Evolutionary conservation across 306 rosid genomes (phyloP).

Genomic region (Cercis canadensis): DNA sequence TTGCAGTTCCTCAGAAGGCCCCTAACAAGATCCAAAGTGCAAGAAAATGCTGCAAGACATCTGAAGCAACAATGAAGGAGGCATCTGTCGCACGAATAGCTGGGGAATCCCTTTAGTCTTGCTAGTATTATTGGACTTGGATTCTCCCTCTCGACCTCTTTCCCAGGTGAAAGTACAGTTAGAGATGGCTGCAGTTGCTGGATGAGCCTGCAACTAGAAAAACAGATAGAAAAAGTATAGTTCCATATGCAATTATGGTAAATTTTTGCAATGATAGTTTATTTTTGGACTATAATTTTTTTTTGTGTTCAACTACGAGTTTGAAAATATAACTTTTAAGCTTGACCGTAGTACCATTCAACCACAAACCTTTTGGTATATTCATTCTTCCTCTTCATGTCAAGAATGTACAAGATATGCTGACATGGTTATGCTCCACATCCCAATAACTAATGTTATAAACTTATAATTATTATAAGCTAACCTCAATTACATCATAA

Average conservation of each 20-base stretch:
- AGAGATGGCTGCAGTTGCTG: slow-evolving; percentile 23
- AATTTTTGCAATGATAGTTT: slow-evolving; percentile 23
- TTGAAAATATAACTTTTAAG: too few species aligned
- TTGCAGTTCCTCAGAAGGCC: slow-evolving; percentile 60
- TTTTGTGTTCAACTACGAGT: too few species aligned
- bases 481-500: too few species aligned
- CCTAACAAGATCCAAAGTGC: slow-evolving; percentile 44
- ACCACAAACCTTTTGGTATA: too few species aligned
- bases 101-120: slow-evolving; percentile 29
- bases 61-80: slow-evolving; percentile 50
- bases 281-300: slow-evolving; percentile 24
- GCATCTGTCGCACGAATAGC: slow-evolving; percentile 37
- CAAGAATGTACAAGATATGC: too few species aligned
- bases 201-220: slow-evolving; percentile 31
- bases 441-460: too few species aligned
- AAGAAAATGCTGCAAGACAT: slow-evolving; percentile 50
- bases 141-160: neutral
- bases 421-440: too few species aligned
- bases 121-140: slow-evolving; percentile 25
- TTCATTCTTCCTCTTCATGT: too few species aligned
- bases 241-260: slow-evolving; percentile 15
- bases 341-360: too few species aligned
- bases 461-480: too few species aligned
- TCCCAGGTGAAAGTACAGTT: slow-evolving; percentile 10
- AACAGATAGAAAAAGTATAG: slow-evolving; percentile 7